Percentiles rank a stretch among this genome's conserved stretches.
phyloP scores from a whole-genome alignment of 345 rosid species.

The Hypericum androsaemum region DNA sequence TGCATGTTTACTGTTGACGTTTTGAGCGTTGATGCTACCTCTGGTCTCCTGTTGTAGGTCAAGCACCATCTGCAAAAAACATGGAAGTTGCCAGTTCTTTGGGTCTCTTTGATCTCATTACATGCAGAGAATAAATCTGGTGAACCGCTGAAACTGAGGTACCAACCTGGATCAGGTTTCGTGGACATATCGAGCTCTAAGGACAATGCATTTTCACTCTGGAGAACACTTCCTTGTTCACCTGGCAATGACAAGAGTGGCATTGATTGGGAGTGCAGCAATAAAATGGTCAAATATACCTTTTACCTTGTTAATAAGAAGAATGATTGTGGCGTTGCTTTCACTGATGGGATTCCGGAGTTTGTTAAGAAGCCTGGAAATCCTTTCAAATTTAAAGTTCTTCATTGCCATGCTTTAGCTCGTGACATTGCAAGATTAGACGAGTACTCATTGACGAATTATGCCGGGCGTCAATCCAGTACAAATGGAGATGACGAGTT shows the following conservation, averaged over 20 bases:
- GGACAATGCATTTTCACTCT: constrained; percentile 52
- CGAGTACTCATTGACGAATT: constrained; percentile 20
- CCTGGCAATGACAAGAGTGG: constrained; percentile 45
- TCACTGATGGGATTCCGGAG: constrained; percentile 63
- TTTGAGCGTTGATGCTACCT: too few species aligned
- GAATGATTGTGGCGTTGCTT: constrained; percentile 70
- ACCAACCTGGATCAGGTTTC: constrained; percentile 51
- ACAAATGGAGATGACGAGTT: constrained; percentile 24
- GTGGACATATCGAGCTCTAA: constrained; percentile 55
- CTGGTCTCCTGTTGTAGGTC: constrained; percentile 38
- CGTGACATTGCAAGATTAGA: constrained; percentile 21
- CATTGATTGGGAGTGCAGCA: constrained; percentile 52
- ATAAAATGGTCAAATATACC: constrained; percentile 43
- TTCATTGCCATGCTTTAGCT: constrained; percentile 28
- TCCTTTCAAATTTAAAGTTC: constrained; percentile 78
- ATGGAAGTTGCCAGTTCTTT: constrained; percentile 62
- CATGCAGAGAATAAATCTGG: constrained; percentile 61
- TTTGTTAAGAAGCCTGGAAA: constrained; percentile 89
- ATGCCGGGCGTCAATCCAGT: constrained; percentile 16
- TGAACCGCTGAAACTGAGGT: constrained; percentile 56
- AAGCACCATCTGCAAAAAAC: constrained; percentile 47
- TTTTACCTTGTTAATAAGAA: constrained; percentile 79
- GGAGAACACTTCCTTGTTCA: constrained; percentile 44
- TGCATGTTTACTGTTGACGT: too few species aligned
- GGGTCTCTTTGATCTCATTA: constrained; percentile 84